Percentiles rank a stretch among this genome's conserved stretches.
phyloP scores from a whole-genome alignment of 495 filamentous ascomycete species.

The Neurospora sp. region DNA sequence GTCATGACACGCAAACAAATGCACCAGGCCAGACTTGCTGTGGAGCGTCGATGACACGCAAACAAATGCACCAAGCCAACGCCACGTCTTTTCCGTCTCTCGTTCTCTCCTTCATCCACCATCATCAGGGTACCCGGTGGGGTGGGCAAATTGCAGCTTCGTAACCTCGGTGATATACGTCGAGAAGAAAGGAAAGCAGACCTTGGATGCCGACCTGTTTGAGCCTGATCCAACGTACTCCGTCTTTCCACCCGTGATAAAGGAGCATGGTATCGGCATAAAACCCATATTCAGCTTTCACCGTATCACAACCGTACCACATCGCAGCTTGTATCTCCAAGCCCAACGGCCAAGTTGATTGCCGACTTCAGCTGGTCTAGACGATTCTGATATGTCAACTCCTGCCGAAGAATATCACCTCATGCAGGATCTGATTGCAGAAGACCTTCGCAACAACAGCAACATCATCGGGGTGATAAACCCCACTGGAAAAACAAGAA shows the following conservation, averaged over 20 bases:
- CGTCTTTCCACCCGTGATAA: conserved; percentile 8
- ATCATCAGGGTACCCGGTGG: neutral
- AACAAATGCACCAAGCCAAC: too few relatives aligned
- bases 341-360: conserved; percentile 1
- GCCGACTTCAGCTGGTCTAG: conserved; percentile 3
- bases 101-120: too few relatives aligned
- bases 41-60: neutral
- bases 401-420: neutral
- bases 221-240: conserved; percentile 5
- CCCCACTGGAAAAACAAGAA: neutral
- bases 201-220: neutral
- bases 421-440: too few relatives aligned
- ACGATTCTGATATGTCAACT: neutral
- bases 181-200: neutral
- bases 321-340: conserved; percentile 1
- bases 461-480: neutral
- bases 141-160: conserved; percentile 6
- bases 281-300: conserved; percentile 1
- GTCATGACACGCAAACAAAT: conserved; percentile 3
- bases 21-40: neutral
- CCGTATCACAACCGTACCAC: neutral
- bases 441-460: neutral
- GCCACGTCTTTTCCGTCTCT: too few relatives aligned
- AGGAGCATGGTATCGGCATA: conserved; percentile 22
- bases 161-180: too few relatives aligned